phyloP scores from a whole-genome alignment of 345 rosid species.

The Sonneratia caseolaris region DNA sequence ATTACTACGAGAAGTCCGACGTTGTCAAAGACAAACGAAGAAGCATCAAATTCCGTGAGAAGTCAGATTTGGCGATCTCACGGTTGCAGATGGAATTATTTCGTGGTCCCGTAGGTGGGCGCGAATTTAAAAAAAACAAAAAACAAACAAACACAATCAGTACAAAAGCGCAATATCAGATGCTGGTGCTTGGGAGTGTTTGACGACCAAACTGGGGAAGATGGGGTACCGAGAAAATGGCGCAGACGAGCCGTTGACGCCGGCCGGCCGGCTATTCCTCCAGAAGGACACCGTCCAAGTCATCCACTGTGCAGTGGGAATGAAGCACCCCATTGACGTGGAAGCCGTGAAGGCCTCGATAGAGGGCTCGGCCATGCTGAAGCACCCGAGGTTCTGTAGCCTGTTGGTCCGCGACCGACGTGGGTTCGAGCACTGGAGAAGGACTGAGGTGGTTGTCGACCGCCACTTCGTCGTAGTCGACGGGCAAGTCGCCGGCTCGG shows the following conservation, averaged over 20 bases:
- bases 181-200: too few relatives aligned
- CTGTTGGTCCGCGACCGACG: slow-evolving; percentile 28
- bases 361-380: slow-evolving; percentile 23
- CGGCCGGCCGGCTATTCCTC: slow-evolving; percentile 43
- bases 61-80: too few relatives aligned
- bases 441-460: slow-evolving; percentile 30
- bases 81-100: too few relatives aligned
- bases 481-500: not conserved
- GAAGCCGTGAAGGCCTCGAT: slow-evolving; percentile 18
- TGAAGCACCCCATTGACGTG: slow-evolving; percentile 14
- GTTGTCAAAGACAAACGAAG: too few relatives aligned
- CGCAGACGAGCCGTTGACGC: slow-evolving; percentile 39
- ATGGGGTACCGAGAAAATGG: not conserved
- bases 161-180: too few relatives aligned
- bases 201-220: too few relatives aligned
- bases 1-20: too few relatives aligned
- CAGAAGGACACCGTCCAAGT: slow-evolving; percentile 31
- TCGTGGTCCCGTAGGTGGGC: too few relatives aligned
- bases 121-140: too few relatives aligned
- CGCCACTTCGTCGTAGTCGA: slow-evolving; percentile 24
- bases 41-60: too few relatives aligned
- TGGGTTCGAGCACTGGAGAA: slow-evolving; percentile 41
- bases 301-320: slow-evolving; percentile 37
- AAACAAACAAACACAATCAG: too few relatives aligned
- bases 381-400: slow-evolving; percentile 48